Percentiles rank a stretch among this genome's conserved stretches.
Evolutionary conservation across 768 basidiomycete species (phyloP).

Genomic region (Auricularia heimuer): DNA sequence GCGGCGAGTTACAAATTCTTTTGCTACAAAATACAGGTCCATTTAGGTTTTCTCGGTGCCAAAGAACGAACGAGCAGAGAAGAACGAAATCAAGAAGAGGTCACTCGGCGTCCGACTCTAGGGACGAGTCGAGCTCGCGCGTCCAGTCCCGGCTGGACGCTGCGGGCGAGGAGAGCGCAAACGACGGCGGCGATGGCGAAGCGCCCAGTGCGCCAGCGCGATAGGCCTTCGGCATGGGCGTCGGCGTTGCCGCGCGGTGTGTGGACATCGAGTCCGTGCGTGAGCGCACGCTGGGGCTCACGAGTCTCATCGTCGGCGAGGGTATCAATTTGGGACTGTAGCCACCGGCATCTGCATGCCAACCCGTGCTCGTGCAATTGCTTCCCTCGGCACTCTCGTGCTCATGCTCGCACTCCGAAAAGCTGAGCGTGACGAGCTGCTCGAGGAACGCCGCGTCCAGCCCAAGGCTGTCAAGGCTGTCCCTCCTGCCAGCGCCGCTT

Average conservation of each 20-base stretch:
- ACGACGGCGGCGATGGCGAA: neutral
- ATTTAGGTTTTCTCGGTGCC: no score
- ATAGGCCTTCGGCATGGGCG: neutral
- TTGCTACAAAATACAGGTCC: no score
- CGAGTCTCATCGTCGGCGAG: no score
- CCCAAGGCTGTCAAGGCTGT: neutral
- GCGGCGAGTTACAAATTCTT: no score
- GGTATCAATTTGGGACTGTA: no score
- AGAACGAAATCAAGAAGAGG: neutral
- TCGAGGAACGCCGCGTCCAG: constrained; percentile 1
- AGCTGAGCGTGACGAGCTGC: neutral
- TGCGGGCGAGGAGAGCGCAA: neutral
- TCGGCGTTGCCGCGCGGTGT: neutral
- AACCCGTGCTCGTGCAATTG: neutral
- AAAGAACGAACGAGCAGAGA: no score
- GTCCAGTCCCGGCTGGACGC: neutral
- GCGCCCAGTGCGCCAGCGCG: neutral
- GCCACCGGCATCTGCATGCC: no score
- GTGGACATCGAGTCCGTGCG: no score
- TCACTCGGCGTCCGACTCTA: neutral
- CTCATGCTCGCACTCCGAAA: neutral
- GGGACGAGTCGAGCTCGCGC: neutral
- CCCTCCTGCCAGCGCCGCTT: no score
- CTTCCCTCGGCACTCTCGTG: neutral
- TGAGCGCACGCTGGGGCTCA: no score